A percentile compares a stretch with the other conserved stretches of the same genome.
Evolutionary conservation across 345 rosid species (phyloP).

Genomic region (Cardiospermum halicacabum): DNA sequence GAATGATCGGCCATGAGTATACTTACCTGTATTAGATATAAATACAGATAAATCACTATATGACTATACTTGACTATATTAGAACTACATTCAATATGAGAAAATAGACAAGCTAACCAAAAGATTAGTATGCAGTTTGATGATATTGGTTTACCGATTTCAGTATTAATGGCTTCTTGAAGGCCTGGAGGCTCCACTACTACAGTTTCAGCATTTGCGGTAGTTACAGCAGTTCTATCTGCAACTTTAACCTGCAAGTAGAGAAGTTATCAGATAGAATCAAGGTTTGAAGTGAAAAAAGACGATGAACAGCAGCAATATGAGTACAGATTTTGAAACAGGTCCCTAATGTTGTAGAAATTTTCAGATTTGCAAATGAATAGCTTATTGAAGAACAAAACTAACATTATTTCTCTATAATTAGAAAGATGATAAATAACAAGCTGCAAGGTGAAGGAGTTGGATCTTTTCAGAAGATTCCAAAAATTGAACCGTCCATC

Average conservation of each 20-base stretch:
- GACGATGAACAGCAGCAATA: not conserved
- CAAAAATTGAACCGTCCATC: too few relatives aligned
- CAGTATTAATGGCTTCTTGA: constrained; percentile 82
- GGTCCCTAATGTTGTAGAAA: not conserved
- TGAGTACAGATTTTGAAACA: too few relatives aligned
- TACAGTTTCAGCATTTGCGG: constrained; percentile 71
- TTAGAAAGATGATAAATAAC: too few relatives aligned
- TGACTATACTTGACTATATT: too few relatives aligned
- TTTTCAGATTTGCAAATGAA: not conserved
- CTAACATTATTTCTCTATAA: too few relatives aligned
- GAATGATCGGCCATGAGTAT: constrained; percentile 61
- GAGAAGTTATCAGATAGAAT: not conserved
- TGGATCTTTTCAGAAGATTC: too few relatives aligned
- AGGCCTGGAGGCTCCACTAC: constrained; percentile 75
- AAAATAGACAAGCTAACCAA: not conserved
- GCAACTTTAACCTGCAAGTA: constrained; percentile 64
- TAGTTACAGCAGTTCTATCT: constrained; percentile 78
- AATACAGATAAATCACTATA: too few relatives aligned
- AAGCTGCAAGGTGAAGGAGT: too few relatives aligned
- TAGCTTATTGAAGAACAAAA: too few relatives aligned
- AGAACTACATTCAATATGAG: not conserved
- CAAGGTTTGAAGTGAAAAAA: not conserved
- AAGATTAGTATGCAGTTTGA: not conserved
- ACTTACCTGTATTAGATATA: constrained; percentile 41
- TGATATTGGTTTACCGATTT: constrained; percentile 40